Evolutionary conservation across 2,329 filamentous ascomycete genomes (phyloP).

Genomic region (Phaeosphaeriaceae sp.): DNA sequence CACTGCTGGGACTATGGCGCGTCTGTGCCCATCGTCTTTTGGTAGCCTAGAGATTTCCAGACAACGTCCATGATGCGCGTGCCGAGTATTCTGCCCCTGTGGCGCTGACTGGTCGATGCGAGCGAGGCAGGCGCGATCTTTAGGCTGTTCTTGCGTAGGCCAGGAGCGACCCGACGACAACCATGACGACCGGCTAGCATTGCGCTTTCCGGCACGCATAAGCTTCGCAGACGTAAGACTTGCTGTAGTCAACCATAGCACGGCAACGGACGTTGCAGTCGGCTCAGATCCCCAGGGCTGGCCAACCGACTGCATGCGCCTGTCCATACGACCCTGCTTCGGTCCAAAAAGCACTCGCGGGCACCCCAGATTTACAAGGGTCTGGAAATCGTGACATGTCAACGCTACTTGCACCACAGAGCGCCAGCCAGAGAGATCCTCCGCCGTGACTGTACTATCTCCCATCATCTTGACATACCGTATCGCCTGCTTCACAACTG

Average conservation of each 20-base stretch:
- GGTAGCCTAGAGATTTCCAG: not conserved
- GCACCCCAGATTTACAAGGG: conserved; percentile 3
- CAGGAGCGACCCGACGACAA: no score
- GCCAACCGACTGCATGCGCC: conserved; percentile 6
- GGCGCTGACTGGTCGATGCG: not conserved
- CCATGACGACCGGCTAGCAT: conserved; percentile 1
- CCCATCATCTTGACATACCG: conserved; percentile 15
- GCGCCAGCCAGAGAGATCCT: not conserved
- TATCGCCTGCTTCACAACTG: not conserved
- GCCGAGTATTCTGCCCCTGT: not conserved
- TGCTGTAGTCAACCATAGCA: not conserved
- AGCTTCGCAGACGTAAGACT: not conserved
- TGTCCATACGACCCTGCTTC: conserved; percentile 15
- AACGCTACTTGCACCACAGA: conserved; percentile 10
- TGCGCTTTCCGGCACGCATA: not conserved
- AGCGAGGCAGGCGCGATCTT: not conserved
- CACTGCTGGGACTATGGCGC: not conserved
- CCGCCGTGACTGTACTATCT: not conserved
- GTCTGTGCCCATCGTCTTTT: not conserved
- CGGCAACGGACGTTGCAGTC: conserved; percentile 2
- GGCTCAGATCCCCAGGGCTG: conserved; percentile 4
- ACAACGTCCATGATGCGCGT: not conserved
- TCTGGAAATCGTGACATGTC: conserved; percentile 18
- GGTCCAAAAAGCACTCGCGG: conserved; percentile 6
- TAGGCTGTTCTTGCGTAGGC: not conserved